Conservation (phyloP, 2,329 filamentous ascomycete genomes). For the Pseudocercospora musae region DNA sequence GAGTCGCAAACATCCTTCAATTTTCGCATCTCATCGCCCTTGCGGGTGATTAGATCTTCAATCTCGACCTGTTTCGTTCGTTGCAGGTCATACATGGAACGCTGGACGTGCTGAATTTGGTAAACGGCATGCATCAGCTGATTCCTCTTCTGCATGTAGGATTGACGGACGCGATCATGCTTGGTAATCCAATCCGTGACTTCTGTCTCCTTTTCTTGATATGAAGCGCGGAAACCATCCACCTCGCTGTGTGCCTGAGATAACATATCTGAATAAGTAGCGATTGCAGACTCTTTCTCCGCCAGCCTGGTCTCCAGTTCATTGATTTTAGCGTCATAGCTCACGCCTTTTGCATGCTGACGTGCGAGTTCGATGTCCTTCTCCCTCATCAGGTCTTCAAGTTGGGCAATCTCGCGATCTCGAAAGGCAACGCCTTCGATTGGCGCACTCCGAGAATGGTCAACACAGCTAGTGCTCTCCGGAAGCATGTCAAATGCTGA, state of each 20-base stretch:
- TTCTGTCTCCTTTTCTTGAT: constrained; percentile 9
- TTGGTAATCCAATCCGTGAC: constrained; percentile 8
- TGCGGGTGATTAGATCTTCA: constrained; percentile 11
- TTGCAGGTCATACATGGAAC: constrained; percentile 5
- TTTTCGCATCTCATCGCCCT: constrained; percentile 20
- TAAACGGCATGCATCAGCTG: constrained; percentile 12
- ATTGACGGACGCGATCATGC: constrained; percentile 10
- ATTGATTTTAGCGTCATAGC: background rate
- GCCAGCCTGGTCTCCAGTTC: constrained; percentile 10
- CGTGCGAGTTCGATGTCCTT: constrained; percentile 11
- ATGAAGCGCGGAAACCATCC: constrained; percentile 4
- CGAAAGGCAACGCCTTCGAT: constrained; percentile 27
- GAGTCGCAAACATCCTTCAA: constrained; percentile 26
- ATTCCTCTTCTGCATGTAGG: constrained; percentile 9
- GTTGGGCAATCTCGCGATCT: constrained; percentile 27
- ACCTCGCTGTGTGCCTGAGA: constrained; percentile 10
- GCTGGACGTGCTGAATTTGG: constrained; percentile 14
- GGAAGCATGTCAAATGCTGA: background rate
- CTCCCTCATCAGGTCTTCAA: constrained; percentile 21
- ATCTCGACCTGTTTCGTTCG: constrained; percentile 15
- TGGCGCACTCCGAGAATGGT: background rate
- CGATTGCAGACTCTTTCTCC: constrained; percentile 9
- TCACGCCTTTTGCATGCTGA: background rate
- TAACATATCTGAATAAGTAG: constrained; percentile 4
- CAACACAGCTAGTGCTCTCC: background rate